These are phyloP conservation scores for Taphrina sp. DNA, from an alignment of 1,139 yeast genomes.

Conservation along the genomic window DNA sequence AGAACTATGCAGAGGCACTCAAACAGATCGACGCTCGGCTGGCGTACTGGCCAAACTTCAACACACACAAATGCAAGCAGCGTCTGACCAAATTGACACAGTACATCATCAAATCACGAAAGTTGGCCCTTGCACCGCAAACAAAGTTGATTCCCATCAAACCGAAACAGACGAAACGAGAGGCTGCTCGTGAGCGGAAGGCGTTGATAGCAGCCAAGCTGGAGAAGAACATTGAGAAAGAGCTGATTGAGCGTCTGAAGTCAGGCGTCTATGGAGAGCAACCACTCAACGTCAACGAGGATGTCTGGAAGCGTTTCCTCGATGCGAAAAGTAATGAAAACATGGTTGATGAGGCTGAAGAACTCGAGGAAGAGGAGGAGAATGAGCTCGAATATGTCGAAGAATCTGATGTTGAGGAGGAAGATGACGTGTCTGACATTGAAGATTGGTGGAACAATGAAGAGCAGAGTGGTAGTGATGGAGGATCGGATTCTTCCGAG, in stretches of 20 bases:
- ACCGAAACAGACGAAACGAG: constrained; percentile 92
- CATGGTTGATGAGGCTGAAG: constrained; percentile 64
- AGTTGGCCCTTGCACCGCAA: constrained; percentile 85
- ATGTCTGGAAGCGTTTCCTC: constrained; percentile 90
- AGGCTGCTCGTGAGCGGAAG: constrained; percentile 88
- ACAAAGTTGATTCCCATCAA: constrained; percentile 88
- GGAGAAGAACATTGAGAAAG: constrained; percentile 94
- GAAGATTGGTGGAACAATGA: constrained; percentile 34
- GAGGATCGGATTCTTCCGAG: constrained; percentile 9
- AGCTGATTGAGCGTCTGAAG: constrained; percentile 86
- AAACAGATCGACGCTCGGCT: constrained; percentile 82
- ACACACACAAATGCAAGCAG: constrained; percentile 91
- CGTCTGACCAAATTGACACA: constrained; percentile 90
- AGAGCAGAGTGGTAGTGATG: constrained; percentile 3
- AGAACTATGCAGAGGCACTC: constrained; percentile 82
- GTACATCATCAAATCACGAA: constrained; percentile 93
- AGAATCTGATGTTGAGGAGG: constrained; percentile 30
- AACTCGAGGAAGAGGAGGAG: constrained; percentile 55
- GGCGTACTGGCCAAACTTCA: constrained; percentile 87
- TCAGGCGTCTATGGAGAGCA: constrained; percentile 98
- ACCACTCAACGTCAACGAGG: constrained; percentile 93
- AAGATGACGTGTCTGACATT: constrained; percentile 29
- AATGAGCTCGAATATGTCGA: constrained; percentile 32
- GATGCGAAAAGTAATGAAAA: constrained; percentile 63
- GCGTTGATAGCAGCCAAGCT: constrained; percentile 95